phyloP scores from a whole-genome alignment of 805 yeast species.

The Brettanomyces bruxellensis region DNA sequence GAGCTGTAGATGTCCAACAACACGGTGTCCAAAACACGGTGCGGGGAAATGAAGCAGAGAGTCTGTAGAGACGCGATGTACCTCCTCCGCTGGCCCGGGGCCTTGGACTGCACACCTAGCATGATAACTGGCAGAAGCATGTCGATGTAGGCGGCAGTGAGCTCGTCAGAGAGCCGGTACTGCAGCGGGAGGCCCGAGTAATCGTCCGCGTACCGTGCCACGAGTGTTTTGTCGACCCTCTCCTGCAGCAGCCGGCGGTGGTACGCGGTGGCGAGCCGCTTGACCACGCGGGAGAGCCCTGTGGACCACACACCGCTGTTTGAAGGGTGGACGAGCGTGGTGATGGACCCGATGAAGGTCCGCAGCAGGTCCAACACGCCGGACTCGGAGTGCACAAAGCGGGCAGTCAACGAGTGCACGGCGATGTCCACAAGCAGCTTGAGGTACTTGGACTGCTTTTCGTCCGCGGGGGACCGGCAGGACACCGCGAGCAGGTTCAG shows the following conservation, averaged over 20 bases:
- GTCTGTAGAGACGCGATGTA: conserved; percentile 51
- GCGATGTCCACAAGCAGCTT: conserved; percentile 32
- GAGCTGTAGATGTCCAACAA: conserved; percentile 73
- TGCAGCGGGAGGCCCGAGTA: conserved; percentile 17
- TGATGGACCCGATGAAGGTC: conserved; percentile 56
- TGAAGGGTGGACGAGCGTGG: conserved; percentile 86
- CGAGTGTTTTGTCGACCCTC: conserved; percentile 24
- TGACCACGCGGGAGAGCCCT: conserved; percentile 56
- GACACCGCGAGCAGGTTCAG: conserved; percentile 41
- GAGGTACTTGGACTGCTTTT: conserved; percentile 17
- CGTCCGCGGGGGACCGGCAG: conserved; percentile 17
- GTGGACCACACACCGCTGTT: conserved; percentile 85
- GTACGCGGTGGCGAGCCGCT: conserved; percentile 47
- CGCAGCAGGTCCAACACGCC: conserved; percentile 46
- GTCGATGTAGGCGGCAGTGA: conserved; percentile 16
- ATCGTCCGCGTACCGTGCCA: conserved; percentile 12
- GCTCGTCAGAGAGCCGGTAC: conserved; percentile 15
- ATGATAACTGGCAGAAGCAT: conserved; percentile 48
- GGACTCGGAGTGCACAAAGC: conserved; percentile 27
- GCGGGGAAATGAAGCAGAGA: conserved; percentile 57
- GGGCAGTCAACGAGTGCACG: conserved; percentile 54
- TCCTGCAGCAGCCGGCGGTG: conserved; percentile 52
- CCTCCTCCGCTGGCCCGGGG: conserved; percentile 42
- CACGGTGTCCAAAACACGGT: conserved; percentile 40
- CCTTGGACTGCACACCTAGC: conserved; percentile 75